Conservation (phyloP, 2,329 filamentous ascomycete genomes). For the Penicillium hordei region DNA sequence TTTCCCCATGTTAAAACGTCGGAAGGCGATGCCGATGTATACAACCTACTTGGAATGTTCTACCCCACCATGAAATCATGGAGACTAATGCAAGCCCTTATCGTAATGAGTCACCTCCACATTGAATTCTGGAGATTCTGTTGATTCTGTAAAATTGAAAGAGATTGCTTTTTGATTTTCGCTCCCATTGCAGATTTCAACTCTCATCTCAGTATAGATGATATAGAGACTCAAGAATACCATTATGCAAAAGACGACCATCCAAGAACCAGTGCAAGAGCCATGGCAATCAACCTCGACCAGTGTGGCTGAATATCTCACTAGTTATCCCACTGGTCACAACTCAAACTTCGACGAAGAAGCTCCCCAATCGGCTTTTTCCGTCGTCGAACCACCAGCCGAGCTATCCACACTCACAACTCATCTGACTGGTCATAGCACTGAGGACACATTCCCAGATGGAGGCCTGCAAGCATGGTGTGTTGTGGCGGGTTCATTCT, state of each 20-base stretch:
- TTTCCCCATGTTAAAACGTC: not conserved
- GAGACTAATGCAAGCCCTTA: not conserved
- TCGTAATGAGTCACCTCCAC: constrained; percentile 1
- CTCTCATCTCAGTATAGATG: not conserved
- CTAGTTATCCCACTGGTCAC: not conserved
- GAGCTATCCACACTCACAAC: constrained; percentile 21
- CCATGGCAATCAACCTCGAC: constrained; percentile 6
- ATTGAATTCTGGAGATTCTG: not conserved
- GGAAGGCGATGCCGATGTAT: not conserved
- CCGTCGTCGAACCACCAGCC: constrained; percentile 20
- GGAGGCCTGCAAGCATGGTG: constrained; percentile 39
- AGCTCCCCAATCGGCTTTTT: constrained; percentile 20
- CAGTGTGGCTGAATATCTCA: not conserved
- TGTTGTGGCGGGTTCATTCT: constrained; percentile 40
- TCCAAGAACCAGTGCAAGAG: not conserved
- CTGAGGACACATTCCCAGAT: constrained; percentile 32
- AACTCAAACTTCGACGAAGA: constrained; percentile 11
- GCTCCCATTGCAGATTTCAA: not conserved
- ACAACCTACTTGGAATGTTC: not conserved
- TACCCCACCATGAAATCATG: constrained; percentile 3
- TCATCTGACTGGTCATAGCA: constrained; percentile 19
- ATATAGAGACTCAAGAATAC: too few species aligned
- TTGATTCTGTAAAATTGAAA: not conserved
- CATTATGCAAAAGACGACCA: not conserved
- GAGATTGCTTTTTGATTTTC: not conserved